Conservation (phyloP, 1,139 yeast species). For the Geotrichum restrictum region DNA sequence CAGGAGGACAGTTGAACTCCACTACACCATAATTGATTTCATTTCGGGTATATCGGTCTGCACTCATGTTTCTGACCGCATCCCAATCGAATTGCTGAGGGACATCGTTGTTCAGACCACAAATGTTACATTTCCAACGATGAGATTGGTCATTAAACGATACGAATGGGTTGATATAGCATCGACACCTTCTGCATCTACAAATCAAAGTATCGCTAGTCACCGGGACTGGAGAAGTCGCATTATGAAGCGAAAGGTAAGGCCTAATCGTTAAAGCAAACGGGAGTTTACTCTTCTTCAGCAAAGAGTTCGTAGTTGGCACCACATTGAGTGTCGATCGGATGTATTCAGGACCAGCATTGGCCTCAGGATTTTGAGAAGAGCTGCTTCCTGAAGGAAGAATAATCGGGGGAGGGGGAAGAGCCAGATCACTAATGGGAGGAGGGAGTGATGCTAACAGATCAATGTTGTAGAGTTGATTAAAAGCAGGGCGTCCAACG, state of each 20-base stretch:
- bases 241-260: conserved; percentile 70
- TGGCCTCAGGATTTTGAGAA: conserved; percentile 60
- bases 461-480: conserved; percentile 47
- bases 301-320: conserved; percentile 65
- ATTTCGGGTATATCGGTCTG: conserved; percentile 67
- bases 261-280: conserved; percentile 89
- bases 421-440: conserved; percentile 74
- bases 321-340: conserved; percentile 86
- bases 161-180: conserved; percentile 89
- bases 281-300: conserved; percentile 88
- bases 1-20: conserved; percentile 91
- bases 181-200: conserved; percentile 96
- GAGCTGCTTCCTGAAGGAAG: conserved; percentile 61
- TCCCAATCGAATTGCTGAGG: conserved; percentile 80
- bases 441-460: conserved; percentile 75
- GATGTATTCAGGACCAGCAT: conserved; percentile 70
- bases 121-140: conserved; percentile 94
- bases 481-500: conserved; percentile 4
- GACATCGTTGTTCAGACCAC: conserved; percentile 82
- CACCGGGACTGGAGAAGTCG: conserved; percentile 68
- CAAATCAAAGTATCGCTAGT: conserved; percentile 74
- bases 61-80: conserved; percentile 51
- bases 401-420: conserved; percentile 92
- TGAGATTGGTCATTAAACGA: conserved; percentile 72
- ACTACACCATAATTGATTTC: conserved; percentile 84